Evolutionary conservation across 208 protist genomes (phyloP).

Genomic region (Wallacemonas rigidus): DNA sequence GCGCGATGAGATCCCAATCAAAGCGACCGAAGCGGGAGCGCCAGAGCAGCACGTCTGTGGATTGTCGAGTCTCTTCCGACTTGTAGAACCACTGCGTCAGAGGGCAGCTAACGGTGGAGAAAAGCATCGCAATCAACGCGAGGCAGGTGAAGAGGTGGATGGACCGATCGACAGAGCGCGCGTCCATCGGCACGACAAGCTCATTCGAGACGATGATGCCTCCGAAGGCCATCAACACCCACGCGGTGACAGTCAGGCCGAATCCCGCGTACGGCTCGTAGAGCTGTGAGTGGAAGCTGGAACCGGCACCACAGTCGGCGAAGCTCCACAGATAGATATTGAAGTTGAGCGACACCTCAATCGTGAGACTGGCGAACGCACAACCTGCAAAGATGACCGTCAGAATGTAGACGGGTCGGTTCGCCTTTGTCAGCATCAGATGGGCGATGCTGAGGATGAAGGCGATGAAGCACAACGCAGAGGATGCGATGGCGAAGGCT

Average conservation of each 20-base stretch:
- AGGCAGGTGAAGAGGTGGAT: conserved; percentile 48
- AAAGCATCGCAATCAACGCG: conserved; percentile 54
- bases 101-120: conserved; percentile 52
- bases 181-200: conserved; percentile 51
- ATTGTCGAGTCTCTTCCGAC: conserved; percentile 33
- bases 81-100: conserved; percentile 85
- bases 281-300: conserved; percentile 70
- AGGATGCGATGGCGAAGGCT: conserved; percentile 48
- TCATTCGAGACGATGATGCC: conserved; percentile 56
- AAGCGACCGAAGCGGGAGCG: conserved; percentile 42
- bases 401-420: conserved; percentile 24
- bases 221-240: conserved; percentile 48
- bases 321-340: conserved; percentile 77
- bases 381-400: conserved; percentile 36
- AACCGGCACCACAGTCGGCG: conserved; percentile 36
- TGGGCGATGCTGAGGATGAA: conserved; percentile 44
- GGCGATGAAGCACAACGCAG: conserved; percentile 34
- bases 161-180: conserved; percentile 46
- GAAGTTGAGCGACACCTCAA: conserved; percentile 60
- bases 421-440: conserved; percentile 25
- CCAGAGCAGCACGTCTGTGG: conserved; percentile 70
- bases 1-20: conserved; percentile 40
- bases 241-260: conserved; percentile 61
- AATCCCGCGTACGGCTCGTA: conserved; percentile 72
- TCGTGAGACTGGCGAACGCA: conserved; percentile 44